Evolutionary conservation across 106 monocot genomes (phyloP), one percentile per base, ranked within the genome.

Genomic region (Dioscorea zingiberensis): DNA sequence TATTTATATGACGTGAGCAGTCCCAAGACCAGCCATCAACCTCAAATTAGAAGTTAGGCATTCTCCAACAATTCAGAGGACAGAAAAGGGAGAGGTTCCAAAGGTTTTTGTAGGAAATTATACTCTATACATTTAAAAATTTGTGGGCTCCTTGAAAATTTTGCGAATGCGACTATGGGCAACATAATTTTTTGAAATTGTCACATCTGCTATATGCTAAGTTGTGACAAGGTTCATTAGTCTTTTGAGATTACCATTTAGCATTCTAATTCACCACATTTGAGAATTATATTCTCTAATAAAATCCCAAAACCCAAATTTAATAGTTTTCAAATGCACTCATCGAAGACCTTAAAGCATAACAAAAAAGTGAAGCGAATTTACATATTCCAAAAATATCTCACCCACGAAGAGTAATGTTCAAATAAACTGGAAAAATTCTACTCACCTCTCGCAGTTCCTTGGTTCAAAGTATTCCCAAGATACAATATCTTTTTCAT

Each of bases 401-500:
- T 25, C 25, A n/a, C n/a, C n/a, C n/a, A 24, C 5, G 21, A 59
- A 51, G 25, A 17, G 16, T 10, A 56, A 10, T 38, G 38, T 38
- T 61, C 8, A 22, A 1, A n/a, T n/a, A 23, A 32, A 19, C 55
- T 58, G 13, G 25, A 25, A 23, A 68, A 55, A 56, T 54, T n/a
- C 48, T 11, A 13, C 21, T 75, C 84, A 94, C 94, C 94, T 80
- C 90, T 81, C 58, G 90, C 80, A 69, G 94, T 94, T 80, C 94
- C 94, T 60, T 94, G 94, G 75, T 94, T 94, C 58, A 94, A 57
- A 65, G 81, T 82, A 71, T 94, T 94, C 49, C 94, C 94, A 59
- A 94, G 86, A 68, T 61, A 67, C 12, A 94, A 67, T 81, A 94
- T 94, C 73, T 74, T 94, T 77, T 94, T 90, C 94, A 94, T 87